Percentiles rank a stretch among this genome's conserved stretches.
These are phyloP conservation scores for Ustilago hordei DNA, from an alignment of 1,284 basidiomycete species.

Conservation along the genomic window DNA sequence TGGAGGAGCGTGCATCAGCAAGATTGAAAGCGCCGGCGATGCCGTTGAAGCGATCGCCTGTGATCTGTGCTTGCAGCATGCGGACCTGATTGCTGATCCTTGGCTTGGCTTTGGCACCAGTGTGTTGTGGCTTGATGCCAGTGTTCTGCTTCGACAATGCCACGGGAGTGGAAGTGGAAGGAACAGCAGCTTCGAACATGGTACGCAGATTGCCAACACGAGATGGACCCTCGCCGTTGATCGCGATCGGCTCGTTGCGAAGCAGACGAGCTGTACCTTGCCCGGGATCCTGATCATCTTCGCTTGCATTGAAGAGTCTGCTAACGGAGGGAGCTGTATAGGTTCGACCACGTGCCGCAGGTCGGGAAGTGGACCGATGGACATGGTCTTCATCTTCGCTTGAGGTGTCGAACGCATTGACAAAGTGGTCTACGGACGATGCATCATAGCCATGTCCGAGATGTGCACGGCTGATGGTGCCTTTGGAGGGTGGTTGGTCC, in stretches of 20 bases:
- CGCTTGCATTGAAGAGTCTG: constrained; percentile 24
- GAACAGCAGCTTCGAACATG: constrained; percentile 39
- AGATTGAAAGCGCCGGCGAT: constrained; percentile 33
- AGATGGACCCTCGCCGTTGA: constrained; percentile 37
- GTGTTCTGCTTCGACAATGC: constrained; percentile 37
- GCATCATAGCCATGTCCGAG: constrained; percentile 43
- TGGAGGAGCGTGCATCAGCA: constrained; percentile 24
- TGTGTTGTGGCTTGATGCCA: constrained; percentile 13
- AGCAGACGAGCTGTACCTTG: constrained; percentile 32
- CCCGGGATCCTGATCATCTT: constrained; percentile 16
- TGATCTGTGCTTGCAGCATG: constrained; percentile 55
- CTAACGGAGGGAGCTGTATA: constrained; percentile 49
- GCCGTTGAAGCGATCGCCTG: constrained; percentile 44
- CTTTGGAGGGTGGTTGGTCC: constrained; percentile 22
- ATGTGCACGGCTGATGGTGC: constrained; percentile 34
- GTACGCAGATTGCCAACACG: constrained; percentile 41
- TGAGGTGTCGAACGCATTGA: constrained; percentile 32
- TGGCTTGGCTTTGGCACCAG: constrained; percentile 27
- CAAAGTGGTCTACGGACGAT: constrained; percentile 35
- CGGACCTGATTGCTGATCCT: constrained; percentile 46
- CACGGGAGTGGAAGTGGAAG: constrained; percentile 3
- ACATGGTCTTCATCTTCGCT: constrained; percentile 30
- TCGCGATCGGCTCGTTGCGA: constrained; percentile 42
- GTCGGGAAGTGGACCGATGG: constrained; percentile 3
- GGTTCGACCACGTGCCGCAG: constrained; percentile 29